Evolutionary conservation across 306 rosid species (phyloP).

Genomic region (Vachellia pachyceras): DNA sequence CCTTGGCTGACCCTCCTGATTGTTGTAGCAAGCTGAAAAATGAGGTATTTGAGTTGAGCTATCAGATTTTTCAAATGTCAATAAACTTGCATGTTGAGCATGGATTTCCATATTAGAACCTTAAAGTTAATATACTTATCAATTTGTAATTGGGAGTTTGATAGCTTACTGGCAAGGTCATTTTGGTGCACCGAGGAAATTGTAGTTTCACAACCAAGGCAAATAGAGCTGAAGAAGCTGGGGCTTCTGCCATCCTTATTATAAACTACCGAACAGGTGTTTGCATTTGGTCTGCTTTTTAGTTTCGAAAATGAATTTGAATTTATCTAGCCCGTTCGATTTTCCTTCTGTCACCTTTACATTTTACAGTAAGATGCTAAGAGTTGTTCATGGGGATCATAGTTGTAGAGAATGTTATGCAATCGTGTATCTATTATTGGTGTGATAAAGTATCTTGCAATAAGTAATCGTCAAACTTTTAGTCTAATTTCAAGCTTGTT

Average conservation of each 20-base stretch:
- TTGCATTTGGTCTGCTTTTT: conserved; percentile 42
- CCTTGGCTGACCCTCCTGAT: conserved; percentile 94
- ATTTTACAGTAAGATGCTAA: conserved; percentile 16
- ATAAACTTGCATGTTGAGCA: conserved; percentile 33
- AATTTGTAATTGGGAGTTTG: conserved; percentile 58
- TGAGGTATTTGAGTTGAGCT: conserved; percentile 54
- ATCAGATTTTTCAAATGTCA: conserved; percentile 17
- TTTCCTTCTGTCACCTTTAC: conserved; percentile 22
- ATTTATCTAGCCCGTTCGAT: conserved; percentile 14
- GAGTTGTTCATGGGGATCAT: conserved; percentile 16
- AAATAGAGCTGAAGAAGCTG: conserved; percentile 77
- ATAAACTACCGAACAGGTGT: conserved; percentile 79
- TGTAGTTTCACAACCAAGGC: conserved; percentile 98
- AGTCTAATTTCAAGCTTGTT: too few relatives aligned
- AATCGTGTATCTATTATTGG: conserved; percentile 20
- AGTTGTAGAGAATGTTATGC: conserved; percentile 10
- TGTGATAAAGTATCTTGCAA: conserved; percentile 23
- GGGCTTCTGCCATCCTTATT: conserved; percentile 92
- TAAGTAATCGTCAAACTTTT: not conserved
- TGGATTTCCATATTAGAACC: conserved; percentile 38
- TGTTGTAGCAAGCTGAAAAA: conserved; percentile 71
- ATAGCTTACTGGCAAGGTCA: conserved; percentile 83
- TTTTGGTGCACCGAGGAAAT: conserved; percentile 88
- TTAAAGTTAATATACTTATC: conserved; percentile 30
- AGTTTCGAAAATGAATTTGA: conserved; percentile 15